Conservation (phyloP, 2,329 filamentous ascomycete genomes). For the Calonectria crousiana region DNA sequence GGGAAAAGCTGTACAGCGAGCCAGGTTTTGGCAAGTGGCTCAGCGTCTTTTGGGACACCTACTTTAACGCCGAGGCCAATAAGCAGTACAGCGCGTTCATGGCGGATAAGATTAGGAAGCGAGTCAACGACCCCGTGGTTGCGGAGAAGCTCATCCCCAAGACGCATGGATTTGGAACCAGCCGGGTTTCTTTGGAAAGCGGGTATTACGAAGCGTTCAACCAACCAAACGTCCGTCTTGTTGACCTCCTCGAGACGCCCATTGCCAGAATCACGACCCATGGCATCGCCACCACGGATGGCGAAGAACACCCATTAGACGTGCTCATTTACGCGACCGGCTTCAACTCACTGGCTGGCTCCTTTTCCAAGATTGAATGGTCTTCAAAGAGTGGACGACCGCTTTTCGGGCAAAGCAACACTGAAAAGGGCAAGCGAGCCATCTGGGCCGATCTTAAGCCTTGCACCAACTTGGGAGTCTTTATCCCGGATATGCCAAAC, state of each 20-base stretch:
- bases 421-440: slow-evolving; percentile 17
- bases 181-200: slow-evolving; percentile 33
- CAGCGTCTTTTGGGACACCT: slow-evolving; percentile 31
- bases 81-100: slow-evolving; percentile 33
- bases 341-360: slow-evolving; percentile 34
- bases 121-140: slow-evolving; percentile 23
- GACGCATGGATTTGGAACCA: slow-evolving; percentile 29
- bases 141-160: slow-evolving; percentile 31
- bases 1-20: slow-evolving; percentile 30
- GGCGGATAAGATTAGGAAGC: slow-evolving; percentile 29
- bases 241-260: slow-evolving; percentile 26
- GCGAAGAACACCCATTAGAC: slow-evolving; percentile 26
- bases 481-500: slow-evolving; percentile 35
- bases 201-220: slow-evolving; percentile 38
- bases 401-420: slow-evolving; percentile 28
- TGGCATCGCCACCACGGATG: slow-evolving; percentile 27
- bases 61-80: slow-evolving; percentile 31
- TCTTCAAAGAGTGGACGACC: slow-evolving; percentile 24
- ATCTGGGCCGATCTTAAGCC: slow-evolving; percentile 37
- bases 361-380: slow-evolving; percentile 37
- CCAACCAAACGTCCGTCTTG: slow-evolving; percentile 29
- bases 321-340: slow-evolving; percentile 35
- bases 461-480: slow-evolving; percentile 23
- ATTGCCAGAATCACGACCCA: slow-evolving; percentile 17
- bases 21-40: slow-evolving; percentile 36